Percentiles rank a stretch among this genome's conserved stretches.
These are phyloP conservation scores for Ophiocordyceps camponoti-leonardi DNA, from an alignment of 2,329 filamentous ascomycete species.

Conservation along the genomic window DNA sequence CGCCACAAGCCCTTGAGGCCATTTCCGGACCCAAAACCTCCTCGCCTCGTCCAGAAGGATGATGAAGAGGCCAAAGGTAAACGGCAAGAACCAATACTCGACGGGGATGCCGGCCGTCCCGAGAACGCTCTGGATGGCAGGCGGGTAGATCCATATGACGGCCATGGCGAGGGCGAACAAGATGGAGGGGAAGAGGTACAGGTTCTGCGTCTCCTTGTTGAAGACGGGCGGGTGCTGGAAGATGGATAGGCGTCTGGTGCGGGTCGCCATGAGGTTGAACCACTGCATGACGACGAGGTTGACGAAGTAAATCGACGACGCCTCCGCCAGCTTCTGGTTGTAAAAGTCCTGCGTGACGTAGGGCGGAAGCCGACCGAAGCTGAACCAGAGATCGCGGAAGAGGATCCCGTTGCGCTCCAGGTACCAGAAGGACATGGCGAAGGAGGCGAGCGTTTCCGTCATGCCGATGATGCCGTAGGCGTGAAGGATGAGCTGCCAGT, in stretches of 20 bases:
- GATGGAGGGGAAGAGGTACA: constrained; percentile 54
- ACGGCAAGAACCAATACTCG: constrained; percentile 62
- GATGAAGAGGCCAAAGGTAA: constrained; percentile 44
- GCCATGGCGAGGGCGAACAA: constrained; percentile 51
- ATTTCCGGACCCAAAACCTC: constrained; percentile 44
- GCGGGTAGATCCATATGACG: constrained; percentile 54
- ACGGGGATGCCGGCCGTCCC: constrained; percentile 46
- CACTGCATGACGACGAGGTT: constrained; percentile 70
- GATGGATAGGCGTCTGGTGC: constrained; percentile 47
- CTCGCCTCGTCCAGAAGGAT: constrained; percentile 49
- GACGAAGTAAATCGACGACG: constrained; percentile 62
- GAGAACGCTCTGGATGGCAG: constrained; percentile 42
- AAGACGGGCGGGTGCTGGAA: constrained; percentile 56
- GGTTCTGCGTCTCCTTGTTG: constrained; percentile 47
- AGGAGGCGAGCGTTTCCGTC: constrained; percentile 39
- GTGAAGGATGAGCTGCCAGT: constrained; percentile 56
- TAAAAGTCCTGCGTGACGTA: constrained; percentile 36
- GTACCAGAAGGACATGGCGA: constrained; percentile 52
- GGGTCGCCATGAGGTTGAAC: constrained; percentile 56
- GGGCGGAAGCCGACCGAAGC: constrained; percentile 37
- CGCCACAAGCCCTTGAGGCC: constrained; percentile 37
- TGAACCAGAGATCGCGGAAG: constrained; percentile 50
- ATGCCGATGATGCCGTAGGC: constrained; percentile 57
- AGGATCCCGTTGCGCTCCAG: constrained; percentile 43
- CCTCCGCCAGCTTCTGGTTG: constrained; percentile 38